phyloP scores from a whole-genome alignment of 2,329 filamentous ascomycete genomes.

The Dissoconium aciculare region DNA sequence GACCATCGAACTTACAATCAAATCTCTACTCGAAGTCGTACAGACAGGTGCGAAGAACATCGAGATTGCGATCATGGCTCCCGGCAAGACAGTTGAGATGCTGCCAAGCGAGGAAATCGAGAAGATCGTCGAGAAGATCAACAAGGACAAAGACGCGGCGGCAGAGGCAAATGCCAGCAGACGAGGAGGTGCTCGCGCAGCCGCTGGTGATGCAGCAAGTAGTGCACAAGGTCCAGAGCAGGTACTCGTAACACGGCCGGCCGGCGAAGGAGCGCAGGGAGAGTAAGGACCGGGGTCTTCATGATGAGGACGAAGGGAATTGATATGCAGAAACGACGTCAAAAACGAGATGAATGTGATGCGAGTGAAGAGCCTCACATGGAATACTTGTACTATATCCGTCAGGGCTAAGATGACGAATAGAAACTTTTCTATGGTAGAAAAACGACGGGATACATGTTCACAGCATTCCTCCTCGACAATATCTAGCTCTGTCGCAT shows the following conservation, averaged over 20 bases:
- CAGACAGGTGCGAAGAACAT: conserved; percentile 99
- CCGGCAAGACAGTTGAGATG: conserved; percentile 82
- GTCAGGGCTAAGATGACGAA: no score
- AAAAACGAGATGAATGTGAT: no score
- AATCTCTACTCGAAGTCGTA: conserved; percentile 93
- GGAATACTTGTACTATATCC: no score
- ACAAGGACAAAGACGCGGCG: conserved; percentile 90
- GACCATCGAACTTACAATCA: conserved; percentile 93
- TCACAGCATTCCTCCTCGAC: no score
- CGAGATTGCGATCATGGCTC: conserved; percentile 95
- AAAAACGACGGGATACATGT: no score
- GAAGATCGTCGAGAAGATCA: conserved; percentile 94
- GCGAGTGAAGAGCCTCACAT: no score
- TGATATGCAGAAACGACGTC: not conserved
- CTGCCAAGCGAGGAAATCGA: conserved; percentile 92
- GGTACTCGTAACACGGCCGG: conserved; percentile 23
- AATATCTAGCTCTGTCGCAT: no score
- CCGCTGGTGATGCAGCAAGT: conserved; percentile 14
- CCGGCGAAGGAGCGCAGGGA: conserved; percentile 12
- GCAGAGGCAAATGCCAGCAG: conserved; percentile 89
- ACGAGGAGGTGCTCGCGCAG: conserved; percentile 37
- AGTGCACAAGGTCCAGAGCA: conserved; percentile 20
- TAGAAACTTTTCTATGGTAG: no score
- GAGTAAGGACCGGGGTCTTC: not conserved
- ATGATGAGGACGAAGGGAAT: not conserved